Base-by-base conservation (phyloP, 78 protist species). In the Pigoraptor vietnamica region DNA sequence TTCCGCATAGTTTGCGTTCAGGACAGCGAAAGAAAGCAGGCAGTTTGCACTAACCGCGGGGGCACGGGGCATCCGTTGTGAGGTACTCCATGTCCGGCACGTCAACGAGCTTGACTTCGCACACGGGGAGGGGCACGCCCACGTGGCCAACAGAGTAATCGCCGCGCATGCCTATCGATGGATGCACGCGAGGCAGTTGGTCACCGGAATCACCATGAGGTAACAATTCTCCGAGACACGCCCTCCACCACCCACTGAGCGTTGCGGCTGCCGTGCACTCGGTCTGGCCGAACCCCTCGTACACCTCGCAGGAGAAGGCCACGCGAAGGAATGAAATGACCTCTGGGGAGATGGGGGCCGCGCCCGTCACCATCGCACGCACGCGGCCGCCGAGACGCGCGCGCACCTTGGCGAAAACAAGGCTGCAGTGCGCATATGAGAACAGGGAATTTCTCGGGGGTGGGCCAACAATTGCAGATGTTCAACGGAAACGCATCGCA, bases 211-310 rank as follows among this genome's bases (percentile, higher is more conserved):
- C n/a, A n/a, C n/a, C n/a, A n/a, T n/a, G n/a, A n/a, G n/a, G n/a
- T n/a, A n/a, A n/a, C n/a, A n/a, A n/a, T n/a, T n/a, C n/a, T n/a
- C n/a, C n/a, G n/a, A n/a, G n/a, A n/a, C n/a, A n/a, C n/a, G n/a
- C n/a, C n/a, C n/a, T n/a, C n/a, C n/a, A n/a, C n/a, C n/a, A n/a
- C n/a, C n/a, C n/a, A 25, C 34, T 23, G 36, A 90, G 84, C 37
- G 96, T 89, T 0, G 90, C 19, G 2, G 96, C 82, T 38, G 95
- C 98, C 29, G 97, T 98, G 29, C 94, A 88, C 95, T 98, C 99
- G 39, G 99, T 98, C 94, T 92, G 87, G 38, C 99, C 99, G 89
- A 98, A 98, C 36, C 99, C 99, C 82, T 98, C 95, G 48, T 95
- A 84, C 40, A 97, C 96, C n/a, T 84, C 93, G 90, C 97, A 95